Base-by-base conservation (phyloP, 305 asterid species). In the Fraxinus platypoda region DNA sequence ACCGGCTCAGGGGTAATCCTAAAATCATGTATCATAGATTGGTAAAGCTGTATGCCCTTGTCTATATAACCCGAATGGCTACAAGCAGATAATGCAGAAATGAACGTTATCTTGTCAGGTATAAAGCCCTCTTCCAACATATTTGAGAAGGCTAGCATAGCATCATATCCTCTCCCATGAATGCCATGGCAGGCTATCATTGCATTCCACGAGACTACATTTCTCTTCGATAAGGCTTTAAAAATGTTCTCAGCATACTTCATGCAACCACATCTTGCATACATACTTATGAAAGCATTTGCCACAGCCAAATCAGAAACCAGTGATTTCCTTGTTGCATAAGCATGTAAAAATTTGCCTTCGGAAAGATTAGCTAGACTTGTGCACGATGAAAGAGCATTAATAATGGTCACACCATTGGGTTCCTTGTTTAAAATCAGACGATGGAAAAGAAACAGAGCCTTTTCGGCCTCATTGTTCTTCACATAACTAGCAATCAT, bases 201-300 rank as follows among this genome's bases (percentile, higher is more conserved):
- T n/a, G 88, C 86, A 78, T 86, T 86, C 88, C 88, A 86, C 8
- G 88, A 77, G 64, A 86, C 79, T 37, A 75, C 46, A 78, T 86
- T 80, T 76, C 84, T 77, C 62, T 78, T 83, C 3, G 31, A 66
- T 30, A 80, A 83, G 64, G 82, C 4, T 41, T 62, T 13, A 62
- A 85, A 85, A 41, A 80, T n/a, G 15, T 41, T 76, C 66, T 83
- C 86, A 30, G 88, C 88, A 37, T 80, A 80, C 21, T 23, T 76
- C 86, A 86, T 33, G 37, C n/a, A 33, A 70, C 88, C 85, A 30
- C 88, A 83, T 64, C 80, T 83, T 11, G 83, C 76, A 49, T 86
- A 83, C 88, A 86, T 83, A 7, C 78, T 80, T 62, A 86, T 83
- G n/a, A 86, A 34, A 80, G 88, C 83, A 49, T 80, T 86, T 30